Evolutionary conservation across 2,329 filamentous ascomycete species (phyloP).

Genomic region (Paramyrothecium sp.): DNA sequence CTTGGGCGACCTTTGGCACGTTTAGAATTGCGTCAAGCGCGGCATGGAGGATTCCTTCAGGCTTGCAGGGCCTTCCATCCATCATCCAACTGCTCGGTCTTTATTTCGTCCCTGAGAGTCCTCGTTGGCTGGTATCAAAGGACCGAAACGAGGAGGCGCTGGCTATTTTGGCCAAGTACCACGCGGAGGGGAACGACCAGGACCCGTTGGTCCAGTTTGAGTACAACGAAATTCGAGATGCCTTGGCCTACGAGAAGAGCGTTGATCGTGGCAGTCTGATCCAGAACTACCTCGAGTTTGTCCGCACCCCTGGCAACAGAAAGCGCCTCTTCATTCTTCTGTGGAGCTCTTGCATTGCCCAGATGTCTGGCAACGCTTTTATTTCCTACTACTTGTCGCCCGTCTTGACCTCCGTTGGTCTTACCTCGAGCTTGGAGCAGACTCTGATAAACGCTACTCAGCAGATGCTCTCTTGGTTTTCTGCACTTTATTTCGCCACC

Average conservation of each 20-base stretch:
- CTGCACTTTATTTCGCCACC: constrained; percentile 11
- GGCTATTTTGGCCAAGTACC: too few relatives aligned
- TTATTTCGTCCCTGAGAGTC: neutral
- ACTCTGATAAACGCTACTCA: constrained; percentile 30
- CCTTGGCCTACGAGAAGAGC: constrained; percentile 18
- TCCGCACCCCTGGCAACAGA: neutral
- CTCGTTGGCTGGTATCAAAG: neutral
- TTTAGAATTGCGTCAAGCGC: neutral
- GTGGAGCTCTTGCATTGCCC: neutral
- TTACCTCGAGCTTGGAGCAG: constrained; percentile 27
- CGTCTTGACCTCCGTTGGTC: constrained; percentile 27
- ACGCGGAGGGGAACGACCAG: too few relatives aligned
- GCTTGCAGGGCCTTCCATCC: neutral
- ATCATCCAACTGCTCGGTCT: neutral
- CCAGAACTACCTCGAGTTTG: constrained; percentile 6
- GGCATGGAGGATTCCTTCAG: neutral
- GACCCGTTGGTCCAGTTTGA: too few relatives aligned
- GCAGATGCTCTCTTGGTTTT: constrained; percentile 10
- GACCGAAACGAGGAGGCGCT: neutral
- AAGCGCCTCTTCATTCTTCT: neutral
- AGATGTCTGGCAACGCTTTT: constrained; percentile 23
- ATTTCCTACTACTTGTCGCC: constrained; percentile 34
- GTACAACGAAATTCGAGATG: neutral
- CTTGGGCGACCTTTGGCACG: constrained; percentile 1
- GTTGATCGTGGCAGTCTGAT: too few relatives aligned